These are phyloP conservation scores for Ganoderma multipileum DNA, from an alignment of 1,284 basidiomycete genomes.

Conservation along the genomic window DNA sequence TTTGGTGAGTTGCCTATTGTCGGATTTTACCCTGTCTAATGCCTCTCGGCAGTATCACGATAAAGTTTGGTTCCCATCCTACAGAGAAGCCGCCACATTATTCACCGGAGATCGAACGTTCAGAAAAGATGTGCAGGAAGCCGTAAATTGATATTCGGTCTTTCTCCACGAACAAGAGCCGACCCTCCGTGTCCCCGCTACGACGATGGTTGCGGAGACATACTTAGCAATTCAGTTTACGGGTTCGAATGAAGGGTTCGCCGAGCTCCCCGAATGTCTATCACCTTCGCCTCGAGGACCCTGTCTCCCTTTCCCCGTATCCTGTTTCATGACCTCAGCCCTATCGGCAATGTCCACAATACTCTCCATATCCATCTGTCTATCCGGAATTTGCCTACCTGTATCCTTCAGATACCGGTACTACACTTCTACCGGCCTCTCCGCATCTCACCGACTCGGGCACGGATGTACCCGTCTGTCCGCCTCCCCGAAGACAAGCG, in stretches of 20 bases:
- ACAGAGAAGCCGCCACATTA: background rate
- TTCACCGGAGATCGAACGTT: background rate
- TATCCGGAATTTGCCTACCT: slow-evolving; percentile 40
- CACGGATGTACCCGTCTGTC: slow-evolving; percentile 8
- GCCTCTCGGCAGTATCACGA: background rate
- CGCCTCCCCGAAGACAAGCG: slow-evolving; percentile 41
- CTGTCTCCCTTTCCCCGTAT: background rate
- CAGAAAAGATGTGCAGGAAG: background rate
- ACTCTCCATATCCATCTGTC: slow-evolving; percentile 42
- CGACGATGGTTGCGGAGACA: background rate
- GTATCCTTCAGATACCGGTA: slow-evolving; percentile 34
- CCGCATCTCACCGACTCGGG: background rate
- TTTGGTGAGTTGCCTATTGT: background rate
- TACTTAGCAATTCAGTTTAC: background rate
- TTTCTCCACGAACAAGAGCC: background rate
- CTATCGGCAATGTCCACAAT: slow-evolving; percentile 44
- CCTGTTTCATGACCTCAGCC: slow-evolving; percentile 34
- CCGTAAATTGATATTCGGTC: too few species aligned
- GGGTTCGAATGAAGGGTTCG: background rate
- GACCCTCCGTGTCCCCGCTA: background rate
- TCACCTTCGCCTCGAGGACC: background rate
- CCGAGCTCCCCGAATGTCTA: background rate
- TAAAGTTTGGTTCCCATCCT: background rate
- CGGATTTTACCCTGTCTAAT: too few species aligned
- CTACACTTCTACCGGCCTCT: background rate